Base-by-base conservation (phyloP, 2,329 filamentous ascomycete genomes). In the Hawksworthiomyces lignivorus region DNA sequence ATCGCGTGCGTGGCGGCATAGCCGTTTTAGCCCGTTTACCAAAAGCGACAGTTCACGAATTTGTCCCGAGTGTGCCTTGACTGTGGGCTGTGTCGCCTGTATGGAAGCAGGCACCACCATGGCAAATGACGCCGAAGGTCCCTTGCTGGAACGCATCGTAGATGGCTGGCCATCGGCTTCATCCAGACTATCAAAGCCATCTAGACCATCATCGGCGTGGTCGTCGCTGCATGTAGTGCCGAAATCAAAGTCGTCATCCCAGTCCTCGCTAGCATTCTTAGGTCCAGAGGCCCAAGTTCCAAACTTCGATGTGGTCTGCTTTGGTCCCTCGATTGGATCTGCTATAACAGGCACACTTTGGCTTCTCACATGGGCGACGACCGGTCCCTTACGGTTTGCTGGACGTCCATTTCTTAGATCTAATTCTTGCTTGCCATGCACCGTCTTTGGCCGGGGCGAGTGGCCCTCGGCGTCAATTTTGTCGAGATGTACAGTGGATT, bases 231-330 rank as follows among this genome's bases (percentile, higher is more conserved):
- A 57, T n/a, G 61, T 54, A 32, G 63, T 66, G 24, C 69, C 73
- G 56, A 90, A 89, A 46, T 90, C 84, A 52, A 94, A 92, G 58
- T 94, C 87, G 49, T 89, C 84, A 52, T 90, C 87, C 87, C 87
- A 94, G 55, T 92, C 86, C 57, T 94, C 87, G 47, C 82, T 89
- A 10, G 81, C 80, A 14, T 77, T 82, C 59, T 89, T 89, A 48
- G 77, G 81, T n/a, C 82, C 79, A 31, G 87, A 65, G 3, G 84
- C 84, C 85, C 85, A 90, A 1, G 85, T 89, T 32, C 85, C 83
- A 55, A 87, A 90, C 54, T 88, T 89, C 40, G 73, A 65, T 2
- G 63, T 73, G n/a, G 75, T 47, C 55, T 60, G 68, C 59, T 64
- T 83, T 55, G 59, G 61, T 55, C 60, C 71, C 57, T 72, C 82